These are phyloP conservation scores for Pseudophaeomoniella oleicola DNA, from an alignment of 2,329 filamentous ascomycete genomes.

Conservation along the genomic window DNA sequence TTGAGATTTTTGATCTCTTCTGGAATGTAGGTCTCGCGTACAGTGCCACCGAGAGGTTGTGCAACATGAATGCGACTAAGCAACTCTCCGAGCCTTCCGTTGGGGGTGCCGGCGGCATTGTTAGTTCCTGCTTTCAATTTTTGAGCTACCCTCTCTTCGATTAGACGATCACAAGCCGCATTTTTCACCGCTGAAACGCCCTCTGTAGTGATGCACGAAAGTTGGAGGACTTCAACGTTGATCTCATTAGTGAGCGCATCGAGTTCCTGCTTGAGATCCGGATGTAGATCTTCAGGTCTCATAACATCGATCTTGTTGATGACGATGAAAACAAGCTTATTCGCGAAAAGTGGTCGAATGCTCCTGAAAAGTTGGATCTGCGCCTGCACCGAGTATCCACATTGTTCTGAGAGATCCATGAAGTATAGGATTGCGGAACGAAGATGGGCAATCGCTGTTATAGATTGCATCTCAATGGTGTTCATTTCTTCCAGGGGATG, in stretches of 20 bases:
- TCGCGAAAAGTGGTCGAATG: constrained; percentile 91
- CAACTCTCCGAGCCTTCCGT: constrained; percentile 74
- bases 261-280: constrained; percentile 62
- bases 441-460: constrained; percentile 93
- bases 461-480: constrained; percentile 98
- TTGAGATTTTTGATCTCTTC: constrained; percentile 65
- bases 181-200: constrained; percentile 93
- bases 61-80: constrained; percentile 93
- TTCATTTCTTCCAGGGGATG: constrained; percentile 99
- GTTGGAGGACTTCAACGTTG: constrained; percentile 82
- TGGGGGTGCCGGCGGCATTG: constrained; percentile 57
- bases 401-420: constrained; percentile 95
- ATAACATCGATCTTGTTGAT: constrained; percentile 97
- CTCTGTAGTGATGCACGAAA: constrained; percentile 90
- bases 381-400: constrained; percentile 80
- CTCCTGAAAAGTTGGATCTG: constrained; percentile 93
- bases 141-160: constrained; percentile 84
- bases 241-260: constrained; percentile 62
- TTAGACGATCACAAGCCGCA: constrained; percentile 77
- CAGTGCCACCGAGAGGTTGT: constrained; percentile 69
- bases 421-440: constrained; percentile 93
- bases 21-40: constrained; percentile 73
- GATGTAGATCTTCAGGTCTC: constrained; percentile 72
- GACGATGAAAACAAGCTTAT: constrained; percentile 93
- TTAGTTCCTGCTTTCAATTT: constrained; percentile 86